Evolutionary conservation across 1,139 yeast species (phyloP).

Genomic region (Lodderomyces beijingensis): DNA sequence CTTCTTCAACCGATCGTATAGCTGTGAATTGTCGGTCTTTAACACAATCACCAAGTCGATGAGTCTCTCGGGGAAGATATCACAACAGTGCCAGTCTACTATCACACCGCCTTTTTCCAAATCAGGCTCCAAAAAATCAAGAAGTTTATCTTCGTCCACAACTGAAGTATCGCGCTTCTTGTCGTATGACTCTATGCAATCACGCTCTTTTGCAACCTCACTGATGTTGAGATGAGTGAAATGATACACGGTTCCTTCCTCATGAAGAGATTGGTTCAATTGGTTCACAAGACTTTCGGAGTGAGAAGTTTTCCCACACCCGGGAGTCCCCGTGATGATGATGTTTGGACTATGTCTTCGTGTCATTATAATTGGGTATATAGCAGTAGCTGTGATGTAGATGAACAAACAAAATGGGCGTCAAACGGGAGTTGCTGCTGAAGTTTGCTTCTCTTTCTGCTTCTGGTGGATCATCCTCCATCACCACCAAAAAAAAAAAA

Average conservation of each 20-base stretch:
- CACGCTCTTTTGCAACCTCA: constrained; percentile 73
- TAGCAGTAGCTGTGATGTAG: too few species aligned
- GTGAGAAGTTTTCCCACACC: constrained; percentile 93
- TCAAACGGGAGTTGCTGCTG: too few species aligned
- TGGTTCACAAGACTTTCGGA: constrained; percentile 57
- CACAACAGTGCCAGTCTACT: constrained; percentile 97
- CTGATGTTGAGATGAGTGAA: constrained; percentile 67
- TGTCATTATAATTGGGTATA: too few species aligned
- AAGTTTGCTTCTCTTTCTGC: too few species aligned
- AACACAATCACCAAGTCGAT: constrained; percentile 90
- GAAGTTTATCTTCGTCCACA: constrained; percentile 85
- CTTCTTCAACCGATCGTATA: constrained; percentile 70
- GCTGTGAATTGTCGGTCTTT: constrained; percentile 64
- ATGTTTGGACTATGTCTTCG: constrained; percentile 66
- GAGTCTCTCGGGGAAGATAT: constrained; percentile 86
- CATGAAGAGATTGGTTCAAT: constrained; percentile 26
- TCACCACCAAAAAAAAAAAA: too few species aligned
- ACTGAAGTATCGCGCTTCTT: constrained; percentile 79
- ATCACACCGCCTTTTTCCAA: constrained; percentile 80
- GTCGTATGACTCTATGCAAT: constrained; percentile 81
- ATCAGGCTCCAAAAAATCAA: constrained; percentile 77
- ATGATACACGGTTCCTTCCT: constrained; percentile 6
- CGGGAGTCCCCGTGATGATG: constrained; percentile 94
- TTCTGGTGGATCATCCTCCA: too few species aligned
- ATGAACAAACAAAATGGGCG: too few species aligned